Base-by-base conservation (phyloP, 352 stramenopile species). In the Globisporangium megalacanthum region DNA sequence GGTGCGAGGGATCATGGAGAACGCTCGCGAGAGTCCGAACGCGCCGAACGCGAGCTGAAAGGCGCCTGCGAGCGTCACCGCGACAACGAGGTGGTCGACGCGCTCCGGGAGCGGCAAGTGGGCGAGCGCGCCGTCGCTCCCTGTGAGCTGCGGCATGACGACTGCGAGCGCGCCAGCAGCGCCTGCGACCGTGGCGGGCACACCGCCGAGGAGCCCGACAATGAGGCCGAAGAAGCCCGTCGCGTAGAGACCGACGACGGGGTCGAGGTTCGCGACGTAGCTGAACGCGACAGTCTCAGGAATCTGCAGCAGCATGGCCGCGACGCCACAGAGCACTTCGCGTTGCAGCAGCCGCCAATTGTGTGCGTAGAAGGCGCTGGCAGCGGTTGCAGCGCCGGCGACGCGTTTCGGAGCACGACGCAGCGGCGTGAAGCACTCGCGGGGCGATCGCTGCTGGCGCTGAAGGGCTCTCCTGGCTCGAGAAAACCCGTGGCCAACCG, bases 271-370 rank as follows among this genome's bases (percentile, higher is more conserved):
- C 35, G 90, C 90, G 2, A 95, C 87, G 53, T 96, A 98, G 53
- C 87, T 89, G 69, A 98, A 98, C 13, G 89, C 92, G 8, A 98
- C 77, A 1, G 91, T 93, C 75, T 98, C 92, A 0, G 92, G 92
- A 29, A 98, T 92, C 86, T 97, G 94, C 22, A 96, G 83, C 46
- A 98, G 73, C 68, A 83, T 89, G 5, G 96, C 89, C 1, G 92
- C 87, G 8, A 98, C 58, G 19, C 94, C 94, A 19, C 88, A 89
- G 47, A 96, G 75, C 44, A 97, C 67, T 52, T 97, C 89, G 2
- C 65, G 70, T 60, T 88, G 79, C 14, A 91, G 70, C 9, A 79
- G 47, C 20, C 77, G 50, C 19, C 72, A 49, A 47, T 90, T 79
- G 47, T 76, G 64, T 45, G 56, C 60, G 60, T 93, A 93, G 61